Evolutionary conservation across 805 yeast genomes (phyloP), one percentile per base, ranked within the genome.

Genomic region (Crinitomyces ghanaensis): DNA sequence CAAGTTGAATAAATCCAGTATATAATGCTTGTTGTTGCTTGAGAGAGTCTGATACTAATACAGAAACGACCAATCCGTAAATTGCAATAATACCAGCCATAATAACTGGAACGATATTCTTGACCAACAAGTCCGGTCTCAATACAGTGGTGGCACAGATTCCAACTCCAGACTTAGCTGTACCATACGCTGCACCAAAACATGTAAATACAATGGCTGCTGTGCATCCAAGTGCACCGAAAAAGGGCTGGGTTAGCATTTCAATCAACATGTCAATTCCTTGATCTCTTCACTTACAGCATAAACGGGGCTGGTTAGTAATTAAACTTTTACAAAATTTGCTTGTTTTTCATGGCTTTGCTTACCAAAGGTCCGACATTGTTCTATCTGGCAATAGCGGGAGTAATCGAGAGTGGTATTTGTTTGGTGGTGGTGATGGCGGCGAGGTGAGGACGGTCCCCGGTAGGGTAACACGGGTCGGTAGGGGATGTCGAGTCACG

Each of bases 31-130:
- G 95, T 51, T 73, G 69, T 65, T 86, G 96, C 54, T 74, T 75
- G 53, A 88, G 72, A 33, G 88, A 76, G 52, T 82, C 91, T 36
- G 95, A 79, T 44, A 88, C 88, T 58, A 88, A 73, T 44, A 88
- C 98, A 17, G 95, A 81, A 40, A 88, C 96, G 44, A 88, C 97
- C 56, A 88, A 68, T 39, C 98, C 98, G 61, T 88, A 88, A 38
- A 88, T 86, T 66, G 97, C 95, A 66, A 88, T 85, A 57, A 88
- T 88, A 88, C 98, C 98, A 45, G 97, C 96, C 96, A 88, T 88
- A 66, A 88, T 76, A 50, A 91, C 96, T 45, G 98, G 98, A 42
- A 88, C 94, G 52, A 86, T 78, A 66, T 82, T 82, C 67, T 77
- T 84, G 51, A 88, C 86, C 57, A 86, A 66, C 59, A 86, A 72